These are phyloP conservation scores for Amaranthus tricolor DNA, from an alignment of 179 eudicot genomes.

Conservation along the genomic window DNA sequence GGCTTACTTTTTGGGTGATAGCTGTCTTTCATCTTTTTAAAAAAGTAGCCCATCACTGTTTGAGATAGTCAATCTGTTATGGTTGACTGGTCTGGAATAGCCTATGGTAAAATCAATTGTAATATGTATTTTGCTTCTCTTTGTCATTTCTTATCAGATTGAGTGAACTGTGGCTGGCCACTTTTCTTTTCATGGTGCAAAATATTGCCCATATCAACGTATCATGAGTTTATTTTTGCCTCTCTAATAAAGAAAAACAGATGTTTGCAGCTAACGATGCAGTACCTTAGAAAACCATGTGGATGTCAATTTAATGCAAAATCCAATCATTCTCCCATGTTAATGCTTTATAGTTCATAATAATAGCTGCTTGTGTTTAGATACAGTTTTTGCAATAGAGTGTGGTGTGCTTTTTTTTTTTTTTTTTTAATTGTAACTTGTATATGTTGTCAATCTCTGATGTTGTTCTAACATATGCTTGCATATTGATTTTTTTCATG, in stretches of 20 bases:
- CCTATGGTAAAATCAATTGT: too few species aligned
- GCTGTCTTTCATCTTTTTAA: too few species aligned
- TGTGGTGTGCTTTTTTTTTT: not conserved
- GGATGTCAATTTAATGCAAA: not conserved
- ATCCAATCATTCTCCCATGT: not conserved
- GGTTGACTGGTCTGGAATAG: too few species aligned
- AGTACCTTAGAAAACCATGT: not conserved
- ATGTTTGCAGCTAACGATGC: not conserved
- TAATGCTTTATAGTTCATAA: not conserved
- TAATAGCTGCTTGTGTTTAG: not conserved
- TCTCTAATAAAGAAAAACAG: not conserved
- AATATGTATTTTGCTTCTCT: too few species aligned
- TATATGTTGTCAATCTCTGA: too few species aligned
- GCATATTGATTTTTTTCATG: conserved; percentile 14
- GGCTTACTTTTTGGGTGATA: not conserved
- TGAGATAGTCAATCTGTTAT: too few species aligned
- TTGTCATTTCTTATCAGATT: too few species aligned
- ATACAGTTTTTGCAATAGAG: not conserved
- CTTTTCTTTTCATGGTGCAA: too few species aligned
- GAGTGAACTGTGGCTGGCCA: too few species aligned
- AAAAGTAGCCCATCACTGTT: too few species aligned
- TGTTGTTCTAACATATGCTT: not conserved
- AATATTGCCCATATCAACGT: too few species aligned
- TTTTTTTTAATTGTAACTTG: not conserved
- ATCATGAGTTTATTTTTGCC: too few species aligned